Evolutionary conservation across 2,329 filamentous ascomycete species (phyloP).

Genomic region (Ophioceras dolichostomum): DNA sequence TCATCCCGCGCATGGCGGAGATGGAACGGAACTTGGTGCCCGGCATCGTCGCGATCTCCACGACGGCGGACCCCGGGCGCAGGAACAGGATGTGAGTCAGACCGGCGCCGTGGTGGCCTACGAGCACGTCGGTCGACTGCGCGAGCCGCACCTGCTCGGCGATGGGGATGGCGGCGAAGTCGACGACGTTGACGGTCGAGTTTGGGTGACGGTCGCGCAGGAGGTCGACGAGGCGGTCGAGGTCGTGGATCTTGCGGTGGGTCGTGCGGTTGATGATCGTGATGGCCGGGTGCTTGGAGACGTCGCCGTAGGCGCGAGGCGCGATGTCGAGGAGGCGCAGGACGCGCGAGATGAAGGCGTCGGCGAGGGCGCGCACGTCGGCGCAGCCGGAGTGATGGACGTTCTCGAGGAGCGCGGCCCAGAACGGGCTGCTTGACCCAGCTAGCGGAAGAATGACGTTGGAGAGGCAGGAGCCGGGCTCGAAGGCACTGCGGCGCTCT

Average conservation of each 20-base stretch:
- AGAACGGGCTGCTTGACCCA: slow-evolving; percentile 14
- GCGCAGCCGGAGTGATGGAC: slow-evolving; percentile 5
- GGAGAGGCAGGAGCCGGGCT: neutral
- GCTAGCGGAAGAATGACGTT: slow-evolving; percentile 13
- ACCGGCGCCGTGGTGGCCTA: slow-evolving; percentile 13
- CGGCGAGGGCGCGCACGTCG: slow-evolving; percentile 1
- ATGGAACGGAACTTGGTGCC: slow-evolving; percentile 4
- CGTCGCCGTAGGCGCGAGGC: neutral
- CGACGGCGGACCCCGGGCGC: slow-evolving; percentile 9
- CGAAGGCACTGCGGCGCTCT: neutral
- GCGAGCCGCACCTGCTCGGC: slow-evolving; percentile 11
- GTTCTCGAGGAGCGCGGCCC: slow-evolving; percentile 7
- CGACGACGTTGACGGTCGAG: slow-evolving; percentile 7
- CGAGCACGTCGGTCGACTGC: slow-evolving; percentile 9
- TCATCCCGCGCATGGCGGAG: slow-evolving; percentile 5
- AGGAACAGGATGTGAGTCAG: slow-evolving; percentile 14
- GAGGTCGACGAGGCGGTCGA: slow-evolving; percentile 5
- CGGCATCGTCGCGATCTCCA: slow-evolving; percentile 6
- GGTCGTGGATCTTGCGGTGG: slow-evolving; percentile 9
- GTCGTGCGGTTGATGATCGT: slow-evolving; percentile 10
- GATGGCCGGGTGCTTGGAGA: no score
- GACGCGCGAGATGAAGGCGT: slow-evolving; percentile 3
- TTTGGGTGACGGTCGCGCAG: slow-evolving; percentile 8
- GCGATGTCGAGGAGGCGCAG: neutral
- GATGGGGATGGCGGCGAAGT: slow-evolving; percentile 9